Conservation (phyloP, 768 basidiomycete species). For the Leccinum obscurum region DNA sequence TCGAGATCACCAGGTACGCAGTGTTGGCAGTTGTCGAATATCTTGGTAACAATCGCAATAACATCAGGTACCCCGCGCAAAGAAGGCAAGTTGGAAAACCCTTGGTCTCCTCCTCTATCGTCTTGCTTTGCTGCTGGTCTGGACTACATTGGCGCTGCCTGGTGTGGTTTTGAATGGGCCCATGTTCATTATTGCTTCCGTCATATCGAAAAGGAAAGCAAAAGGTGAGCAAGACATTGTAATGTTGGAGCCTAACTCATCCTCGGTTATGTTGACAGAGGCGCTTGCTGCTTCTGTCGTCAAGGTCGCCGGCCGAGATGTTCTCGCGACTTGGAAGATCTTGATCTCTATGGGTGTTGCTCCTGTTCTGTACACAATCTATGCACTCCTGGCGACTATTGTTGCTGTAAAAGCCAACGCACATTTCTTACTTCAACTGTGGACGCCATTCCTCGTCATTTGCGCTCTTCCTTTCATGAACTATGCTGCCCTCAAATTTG, state of each 20-base stretch:
- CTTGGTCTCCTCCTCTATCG: slow-evolving; percentile 84
- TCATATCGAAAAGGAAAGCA: slow-evolving; percentile 87
- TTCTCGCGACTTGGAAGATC: slow-evolving; percentile 98
- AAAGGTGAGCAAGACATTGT: slow-evolving; percentile 54
- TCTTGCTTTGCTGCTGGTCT: slow-evolving; percentile 69
- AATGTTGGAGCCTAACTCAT: slow-evolving; percentile 1
- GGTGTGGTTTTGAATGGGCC: slow-evolving; percentile 91
- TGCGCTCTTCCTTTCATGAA: slow-evolving; percentile 82
- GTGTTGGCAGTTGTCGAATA: background rate
- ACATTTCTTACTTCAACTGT: slow-evolving; percentile 61
- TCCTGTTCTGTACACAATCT: slow-evolving; percentile 81
- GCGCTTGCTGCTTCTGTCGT: slow-evolving; percentile 94
- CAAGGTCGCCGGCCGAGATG: slow-evolving; percentile 94
- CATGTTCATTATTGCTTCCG: slow-evolving; percentile 86
- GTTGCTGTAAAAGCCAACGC: slow-evolving; percentile 68
- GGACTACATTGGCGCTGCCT: slow-evolving; percentile 85
- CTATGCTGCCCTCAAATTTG: slow-evolving; percentile 93
- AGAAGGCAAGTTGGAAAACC: slow-evolving; percentile 85
- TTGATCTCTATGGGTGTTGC: slow-evolving; percentile 90
- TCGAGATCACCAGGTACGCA: slow-evolving; percentile 84
- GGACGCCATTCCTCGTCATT: slow-evolving; percentile 77
- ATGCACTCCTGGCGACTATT: slow-evolving; percentile 76
- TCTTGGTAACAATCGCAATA: background rate
- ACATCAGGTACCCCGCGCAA: slow-evolving; percentile 78
- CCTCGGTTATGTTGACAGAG: slow-evolving; percentile 47